phyloP scores from a whole-genome alignment of 805 yeast genomes.

The Ogataea nonfermentans region DNA sequence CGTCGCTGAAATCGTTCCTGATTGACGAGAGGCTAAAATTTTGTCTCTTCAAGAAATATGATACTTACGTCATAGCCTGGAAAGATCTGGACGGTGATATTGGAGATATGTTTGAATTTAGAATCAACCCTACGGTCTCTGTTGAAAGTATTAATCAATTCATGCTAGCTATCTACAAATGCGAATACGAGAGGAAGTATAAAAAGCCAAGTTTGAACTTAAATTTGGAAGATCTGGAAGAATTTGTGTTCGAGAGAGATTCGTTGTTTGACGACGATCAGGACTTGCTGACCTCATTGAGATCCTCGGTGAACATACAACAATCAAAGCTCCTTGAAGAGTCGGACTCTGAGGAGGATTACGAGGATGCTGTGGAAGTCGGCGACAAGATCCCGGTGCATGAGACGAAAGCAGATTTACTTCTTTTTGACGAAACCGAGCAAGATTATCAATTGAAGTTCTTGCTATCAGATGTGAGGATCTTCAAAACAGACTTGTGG shows the following conservation, averaged over 20 bases:
- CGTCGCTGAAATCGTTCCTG: conserved; percentile 70
- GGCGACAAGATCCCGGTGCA: conserved; percentile 26
- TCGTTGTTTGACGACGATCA: conserved; percentile 23
- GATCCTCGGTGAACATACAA: conserved; percentile 19
- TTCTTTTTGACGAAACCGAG: conserved; percentile 52
- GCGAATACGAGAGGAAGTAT: conserved; percentile 77
- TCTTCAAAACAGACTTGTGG: conserved; percentile 50
- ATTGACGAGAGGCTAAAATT: conserved; percentile 61
- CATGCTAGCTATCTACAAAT: conserved; percentile 56
- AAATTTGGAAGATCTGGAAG: conserved; percentile 48
- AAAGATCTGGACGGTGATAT: conserved; percentile 78
- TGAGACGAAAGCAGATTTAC: conserved; percentile 37
- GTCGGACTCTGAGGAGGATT: conserved; percentile 25
- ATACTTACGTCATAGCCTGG: conserved; percentile 69
- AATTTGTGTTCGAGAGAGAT: conserved; percentile 48
- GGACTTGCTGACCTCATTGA: conserved; percentile 19
- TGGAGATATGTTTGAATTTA: conserved; percentile 81
- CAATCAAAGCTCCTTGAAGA: not conserved
- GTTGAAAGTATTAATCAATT: conserved; percentile 59
- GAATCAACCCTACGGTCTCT: conserved; percentile 60
- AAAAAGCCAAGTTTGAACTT: conserved; percentile 49
- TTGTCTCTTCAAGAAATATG: conserved; percentile 47
- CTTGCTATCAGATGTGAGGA: conserved; percentile 31
- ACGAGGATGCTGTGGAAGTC: conserved; percentile 32
- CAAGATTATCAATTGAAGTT: conserved; percentile 48